Conservation (phyloP, 495 filamentous ascomycete genomes). For the Xylaria telfairii region DNA sequence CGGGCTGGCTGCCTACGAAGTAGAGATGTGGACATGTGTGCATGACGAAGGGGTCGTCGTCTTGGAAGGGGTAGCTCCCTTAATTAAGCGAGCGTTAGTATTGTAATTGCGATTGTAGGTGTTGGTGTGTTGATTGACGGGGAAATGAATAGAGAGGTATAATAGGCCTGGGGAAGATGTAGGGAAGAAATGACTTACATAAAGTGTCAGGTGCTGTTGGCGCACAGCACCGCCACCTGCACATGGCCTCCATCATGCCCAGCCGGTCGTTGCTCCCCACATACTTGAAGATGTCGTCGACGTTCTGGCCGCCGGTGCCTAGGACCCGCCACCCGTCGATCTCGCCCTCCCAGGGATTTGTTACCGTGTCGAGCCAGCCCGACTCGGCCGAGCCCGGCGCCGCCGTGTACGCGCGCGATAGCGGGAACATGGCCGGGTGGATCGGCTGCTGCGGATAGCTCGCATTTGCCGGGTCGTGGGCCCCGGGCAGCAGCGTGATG, state of each 20-base stretch:
- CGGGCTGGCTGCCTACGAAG: conserved; percentile 86
- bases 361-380: conserved; percentile 86
- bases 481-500: conserved; percentile 79
- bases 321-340: conserved; percentile 86
- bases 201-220: conserved; percentile 96
- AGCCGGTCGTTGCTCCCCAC: conserved; percentile 75
- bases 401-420: conserved; percentile 69
- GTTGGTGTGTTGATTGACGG: not conserved
- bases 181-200: conserved; percentile 64
- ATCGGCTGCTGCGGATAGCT: conserved; percentile 83
- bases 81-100: not conserved
- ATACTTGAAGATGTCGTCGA: conserved; percentile 94
- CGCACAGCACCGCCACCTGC: conserved; percentile 89
- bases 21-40: conserved; percentile 87
- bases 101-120: not conserved
- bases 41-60: conserved; percentile 84
- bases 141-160: not conserved
- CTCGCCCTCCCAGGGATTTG: conserved; percentile 92
- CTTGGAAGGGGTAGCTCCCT: conserved; percentile 97
- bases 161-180: not conserved
- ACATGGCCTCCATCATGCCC: conserved; percentile 88
- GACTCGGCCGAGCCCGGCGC: conserved; percentile 53
- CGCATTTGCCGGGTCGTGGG: conserved; percentile 78
- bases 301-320: conserved; percentile 86
- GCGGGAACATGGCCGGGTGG: conserved; percentile 81